Percentiles rank a stretch among this genome's conserved stretches.
Conservation (phyloP, 768 basidiomycete species). For the Lentinula raphanica region DNA sequence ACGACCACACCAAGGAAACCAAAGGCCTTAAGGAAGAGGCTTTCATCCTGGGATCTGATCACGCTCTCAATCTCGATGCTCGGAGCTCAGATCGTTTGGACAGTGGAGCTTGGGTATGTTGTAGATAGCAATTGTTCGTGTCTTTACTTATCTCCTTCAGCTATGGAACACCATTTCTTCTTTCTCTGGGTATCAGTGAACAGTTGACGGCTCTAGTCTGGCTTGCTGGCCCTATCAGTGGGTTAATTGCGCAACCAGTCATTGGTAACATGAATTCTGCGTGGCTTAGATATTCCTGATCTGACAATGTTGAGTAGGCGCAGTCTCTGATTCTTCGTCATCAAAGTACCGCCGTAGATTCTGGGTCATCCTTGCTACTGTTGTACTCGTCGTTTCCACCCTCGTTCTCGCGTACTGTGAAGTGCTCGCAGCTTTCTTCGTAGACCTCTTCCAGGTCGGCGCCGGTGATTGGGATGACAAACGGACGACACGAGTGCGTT, state of each 20-base stretch:
- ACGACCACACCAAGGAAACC: constrained; percentile 10
- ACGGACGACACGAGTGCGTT: constrained; percentile 52
- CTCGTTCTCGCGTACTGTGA: constrained; percentile 80
- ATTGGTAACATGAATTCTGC: constrained; percentile 57
- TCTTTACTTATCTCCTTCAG: constrained; percentile 33
- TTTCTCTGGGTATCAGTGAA: constrained; percentile 76
- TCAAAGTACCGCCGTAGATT: constrained; percentile 88
- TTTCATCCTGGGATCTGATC: constrained; percentile 68
- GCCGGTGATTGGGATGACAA: constrained; percentile 86
- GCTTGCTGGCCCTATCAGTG: constrained; percentile 93
- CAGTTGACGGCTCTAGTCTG: constrained; percentile 92
- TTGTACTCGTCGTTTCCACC: constrained; percentile 73
- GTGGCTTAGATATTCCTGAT: not conserved
- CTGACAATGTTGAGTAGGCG: constrained; percentile 48
- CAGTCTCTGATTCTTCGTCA: constrained; percentile 89
- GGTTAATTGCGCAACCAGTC: constrained; percentile 92
- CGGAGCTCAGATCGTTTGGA: constrained; percentile 94
- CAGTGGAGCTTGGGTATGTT: constrained; percentile 84
- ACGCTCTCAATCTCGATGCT: constrained; percentile 89
- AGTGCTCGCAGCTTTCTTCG: constrained; percentile 63
- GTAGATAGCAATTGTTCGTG: not conserved
- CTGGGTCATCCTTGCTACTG: constrained; percentile 89
- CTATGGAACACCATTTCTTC: constrained; percentile 92
- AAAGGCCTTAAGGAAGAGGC: constrained; percentile 23
- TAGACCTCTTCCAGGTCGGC: constrained; percentile 71